Conservation (phyloP, 2,329 filamentous ascomycete species). For the Bipolaris oryzae region DNA sequence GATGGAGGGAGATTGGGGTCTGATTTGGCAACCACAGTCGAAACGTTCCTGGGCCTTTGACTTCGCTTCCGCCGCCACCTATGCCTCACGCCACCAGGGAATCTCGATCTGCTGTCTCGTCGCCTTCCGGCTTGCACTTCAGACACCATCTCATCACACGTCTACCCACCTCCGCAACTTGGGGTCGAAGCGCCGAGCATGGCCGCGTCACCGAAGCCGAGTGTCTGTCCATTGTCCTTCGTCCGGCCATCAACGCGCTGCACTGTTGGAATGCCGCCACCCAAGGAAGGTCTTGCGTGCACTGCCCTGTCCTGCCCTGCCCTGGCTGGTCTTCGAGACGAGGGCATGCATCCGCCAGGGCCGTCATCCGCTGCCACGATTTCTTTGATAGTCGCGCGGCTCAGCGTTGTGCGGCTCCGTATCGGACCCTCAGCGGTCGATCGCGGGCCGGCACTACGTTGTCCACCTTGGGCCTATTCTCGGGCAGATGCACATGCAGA, state of each 20-base stretch:
- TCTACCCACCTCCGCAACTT: neutral
- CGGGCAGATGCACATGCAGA: neutral
- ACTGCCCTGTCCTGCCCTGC: neutral
- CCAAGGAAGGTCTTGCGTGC: constrained; percentile 10
- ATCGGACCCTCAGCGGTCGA: neutral
- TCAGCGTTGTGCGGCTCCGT: neutral
- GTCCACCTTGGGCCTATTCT: neutral
- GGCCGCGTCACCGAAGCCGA: constrained; percentile 4
- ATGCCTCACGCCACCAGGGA: constrained; percentile 5
- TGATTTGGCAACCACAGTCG: constrained; percentile 1
- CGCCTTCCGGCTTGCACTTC: neutral
- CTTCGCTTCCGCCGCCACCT: constrained; percentile 4
- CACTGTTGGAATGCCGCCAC: neutral
- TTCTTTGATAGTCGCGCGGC: neutral
- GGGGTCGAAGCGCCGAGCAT: neutral
- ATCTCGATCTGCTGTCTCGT: constrained; percentile 2
- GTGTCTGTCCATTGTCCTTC: neutral
- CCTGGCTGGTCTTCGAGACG: neutral
- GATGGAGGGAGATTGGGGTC: constrained; percentile 3
- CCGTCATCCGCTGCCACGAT: constrained; percentile 1
- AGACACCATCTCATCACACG: neutral
- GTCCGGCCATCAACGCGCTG: constrained; percentile 4
- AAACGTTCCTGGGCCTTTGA: constrained; percentile 1
- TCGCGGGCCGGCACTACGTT: neutral
- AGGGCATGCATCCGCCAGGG: neutral